Base-by-base conservation (phyloP, 805 yeast genomes). In the Middelhovenomyces tepae region DNA sequence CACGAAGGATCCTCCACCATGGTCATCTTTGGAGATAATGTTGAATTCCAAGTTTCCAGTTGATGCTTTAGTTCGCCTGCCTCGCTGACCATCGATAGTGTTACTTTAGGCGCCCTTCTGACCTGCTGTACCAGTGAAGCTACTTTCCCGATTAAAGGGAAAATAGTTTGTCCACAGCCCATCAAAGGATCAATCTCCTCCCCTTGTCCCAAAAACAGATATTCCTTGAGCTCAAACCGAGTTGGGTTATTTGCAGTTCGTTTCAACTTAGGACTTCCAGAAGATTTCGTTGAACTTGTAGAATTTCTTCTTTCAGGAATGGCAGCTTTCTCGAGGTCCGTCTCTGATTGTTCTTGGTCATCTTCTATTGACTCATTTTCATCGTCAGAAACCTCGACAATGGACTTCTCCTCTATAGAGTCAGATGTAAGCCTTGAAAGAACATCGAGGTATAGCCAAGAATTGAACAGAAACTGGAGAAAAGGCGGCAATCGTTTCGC, bases 391-490 rank as follows among this genome's bases (percentile, higher is more conserved):
- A 40, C 28, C 2, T 42, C 33, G 19, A 41, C 38, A 4, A 39
- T 40, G 17, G 46, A 38, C 16, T 40, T 45, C 19, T 71, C 73
- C 10, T 60, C 59, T 15, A 56, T 62, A 5, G 60, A 54, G 34
- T 67, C 70, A 16, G 76, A 65, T 0, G 83, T 74, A 67, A 78
- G 67, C 37, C 78, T 70, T 1, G 82, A 75, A 37, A 78, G 53
- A 3, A 77, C 82, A 51, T 78, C 83, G 43, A 73, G 67, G 50
- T 78, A 78, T 27, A 75, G 61, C 75, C 81, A 78, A n/a, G 72
- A 65, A 45, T 77, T 74, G 55, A 72, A 71, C 25, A 75, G 54
- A 36, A 71, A 71, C 40, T 64, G 73, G 16, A 74, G 54, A 57
- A 58, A 3, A 71, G 74, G 16, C 61, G 42, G 39, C 4, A 41